Evolutionary conservation across 1,284 basidiomycete genomes (phyloP), one percentile per base, ranked within the genome.

Genomic region (Rhodotorula glutinis): DNA sequence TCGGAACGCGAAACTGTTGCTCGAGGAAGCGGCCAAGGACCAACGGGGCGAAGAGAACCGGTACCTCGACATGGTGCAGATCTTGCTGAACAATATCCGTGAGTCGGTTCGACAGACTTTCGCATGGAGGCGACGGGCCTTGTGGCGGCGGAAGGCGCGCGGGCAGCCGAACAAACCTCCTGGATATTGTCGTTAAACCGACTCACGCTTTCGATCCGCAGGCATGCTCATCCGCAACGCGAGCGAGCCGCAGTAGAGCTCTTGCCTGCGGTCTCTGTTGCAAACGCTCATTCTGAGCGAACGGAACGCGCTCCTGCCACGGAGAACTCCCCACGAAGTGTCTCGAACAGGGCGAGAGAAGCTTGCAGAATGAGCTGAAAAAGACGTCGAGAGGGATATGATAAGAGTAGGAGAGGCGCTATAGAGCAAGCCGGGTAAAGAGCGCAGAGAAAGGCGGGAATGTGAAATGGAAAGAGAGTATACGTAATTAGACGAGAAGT

Each of bases 21-120:
- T 85, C 56, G 78, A 77, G 14, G 81, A 81, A 69, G 81, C 80
- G 19, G 74, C 74, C 27, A 79, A 79, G 72, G 76, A 78, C 47
- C 76, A 72, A 57, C 47, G 69, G 29, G 80, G 79, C 9, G 76
- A 79, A 66, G 74, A 74, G 41, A 81, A 80, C 67, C 17, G 57
- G 52, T 83, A 81, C 69, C 79, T 82, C 68, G 79, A 81, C 62
- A 79, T 82, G 67, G 73, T 84, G 14, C 78, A 80, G 64, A 80
- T 79, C 47, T 79, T 82, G 52, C 71, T 84, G 40, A 82, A 83
- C 66, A 82, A 81, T 17, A 78, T 81, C n/a, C 74, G 82, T 72
- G 55, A 63, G 71, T 67, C 41, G 21, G n/a, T n/a, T 23, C 47
- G 23, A 3, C 7, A 23, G 23, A 5, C 47, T 49, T 23, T 23